Percentiles rank a stretch among this genome's conserved stretches.
phyloP scores from a whole-genome alignment of 148 eudicot species.

The Persicaria maculosa region DNA sequence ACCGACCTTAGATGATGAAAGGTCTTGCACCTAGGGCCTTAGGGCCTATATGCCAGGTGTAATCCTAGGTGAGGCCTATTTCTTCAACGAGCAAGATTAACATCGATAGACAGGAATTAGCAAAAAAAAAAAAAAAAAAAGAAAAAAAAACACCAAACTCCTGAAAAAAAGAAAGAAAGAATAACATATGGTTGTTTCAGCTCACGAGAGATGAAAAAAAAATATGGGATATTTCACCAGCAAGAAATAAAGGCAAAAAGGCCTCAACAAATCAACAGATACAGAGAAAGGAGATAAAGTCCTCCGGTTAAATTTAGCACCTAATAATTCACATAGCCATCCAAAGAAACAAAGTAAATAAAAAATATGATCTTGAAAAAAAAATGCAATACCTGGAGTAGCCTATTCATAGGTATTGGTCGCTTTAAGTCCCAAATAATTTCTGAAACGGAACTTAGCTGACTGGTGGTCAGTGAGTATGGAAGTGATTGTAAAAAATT shows the following conservation, averaged over 20 bases:
- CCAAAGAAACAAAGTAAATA: neutral
- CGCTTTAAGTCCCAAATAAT: slow-evolving; percentile 86
- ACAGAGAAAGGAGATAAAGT: neutral
- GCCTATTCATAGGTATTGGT: slow-evolving; percentile 90
- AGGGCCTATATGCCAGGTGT: no score
- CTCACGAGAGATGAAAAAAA: neutral
- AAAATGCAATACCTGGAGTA: slow-evolving; percentile 60
- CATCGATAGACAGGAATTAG: neutral
- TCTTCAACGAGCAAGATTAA: neutral
- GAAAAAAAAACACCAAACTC: neutral
- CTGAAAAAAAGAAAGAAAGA: neutral
- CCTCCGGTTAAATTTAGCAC: neutral
- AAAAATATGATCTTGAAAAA: neutral
- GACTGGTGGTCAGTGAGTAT: slow-evolving; percentile 75
- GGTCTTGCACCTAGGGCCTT: no score
- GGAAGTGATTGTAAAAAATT: slow-evolving; percentile 61
- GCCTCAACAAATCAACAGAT: neutral
- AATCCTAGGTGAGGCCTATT: no score
- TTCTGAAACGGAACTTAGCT: slow-evolving; percentile 72
- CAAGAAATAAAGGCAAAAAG: neutral
- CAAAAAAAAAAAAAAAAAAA: neutral
- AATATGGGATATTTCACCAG: neutral
- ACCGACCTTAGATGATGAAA: no score
- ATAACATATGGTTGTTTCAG: neutral
- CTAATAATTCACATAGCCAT: neutral